These are phyloP conservation scores for Massarina eburnea DNA, from an alignment of 2,329 filamentous ascomycete genomes.

Conservation along the genomic window DNA sequence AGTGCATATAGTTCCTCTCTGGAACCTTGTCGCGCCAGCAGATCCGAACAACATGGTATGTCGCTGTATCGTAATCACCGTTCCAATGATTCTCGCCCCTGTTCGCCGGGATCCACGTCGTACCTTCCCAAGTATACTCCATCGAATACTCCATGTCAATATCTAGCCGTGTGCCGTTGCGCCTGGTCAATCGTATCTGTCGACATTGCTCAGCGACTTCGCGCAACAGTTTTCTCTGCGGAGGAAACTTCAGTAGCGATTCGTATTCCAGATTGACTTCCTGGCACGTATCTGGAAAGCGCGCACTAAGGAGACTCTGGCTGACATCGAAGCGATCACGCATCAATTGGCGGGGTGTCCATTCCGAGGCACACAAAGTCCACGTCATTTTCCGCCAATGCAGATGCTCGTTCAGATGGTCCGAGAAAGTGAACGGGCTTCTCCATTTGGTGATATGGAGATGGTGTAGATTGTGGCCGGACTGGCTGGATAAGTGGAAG, in stretches of 20 bases:
- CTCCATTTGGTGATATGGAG: slow-evolving; percentile 17
- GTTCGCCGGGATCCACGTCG: slow-evolving; percentile 8
- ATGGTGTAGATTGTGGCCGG: slow-evolving; percentile 22
- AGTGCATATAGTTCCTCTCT: slow-evolving; percentile 24
- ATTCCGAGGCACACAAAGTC: slow-evolving; percentile 20
- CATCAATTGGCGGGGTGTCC: slow-evolving; percentile 9
- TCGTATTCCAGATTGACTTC: slow-evolving; percentile 30
- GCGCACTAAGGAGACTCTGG: slow-evolving; percentile 5
- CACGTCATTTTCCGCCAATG: slow-evolving; percentile 27
- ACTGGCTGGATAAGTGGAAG: slow-evolving; percentile 21
- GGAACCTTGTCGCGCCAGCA: slow-evolving; percentile 24
- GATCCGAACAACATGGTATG: slow-evolving; percentile 15
- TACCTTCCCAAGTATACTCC: slow-evolving; percentile 19
- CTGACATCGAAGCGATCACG: slow-evolving; percentile 9
- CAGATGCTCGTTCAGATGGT: slow-evolving; percentile 18
- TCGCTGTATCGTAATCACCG: slow-evolving; percentile 11
- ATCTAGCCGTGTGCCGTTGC: slow-evolving; percentile 11
- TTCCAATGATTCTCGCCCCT: slow-evolving; percentile 8
- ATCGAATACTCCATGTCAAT: slow-evolving; percentile 12
- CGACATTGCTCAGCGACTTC: slow-evolving; percentile 9
- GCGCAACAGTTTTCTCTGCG: slow-evolving; percentile 5
- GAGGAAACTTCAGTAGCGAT: slow-evolving; percentile 11
- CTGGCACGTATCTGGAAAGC: slow-evolving; percentile 20
- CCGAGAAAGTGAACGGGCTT: slow-evolving; percentile 3
- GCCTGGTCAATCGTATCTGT: slow-evolving; percentile 7